A percentile compares a stretch with the other conserved stretches of the same genome.
Evolutionary conservation across 805 yeast genomes (phyloP).

Genomic region (Barnettozyma wickerhamii): DNA sequence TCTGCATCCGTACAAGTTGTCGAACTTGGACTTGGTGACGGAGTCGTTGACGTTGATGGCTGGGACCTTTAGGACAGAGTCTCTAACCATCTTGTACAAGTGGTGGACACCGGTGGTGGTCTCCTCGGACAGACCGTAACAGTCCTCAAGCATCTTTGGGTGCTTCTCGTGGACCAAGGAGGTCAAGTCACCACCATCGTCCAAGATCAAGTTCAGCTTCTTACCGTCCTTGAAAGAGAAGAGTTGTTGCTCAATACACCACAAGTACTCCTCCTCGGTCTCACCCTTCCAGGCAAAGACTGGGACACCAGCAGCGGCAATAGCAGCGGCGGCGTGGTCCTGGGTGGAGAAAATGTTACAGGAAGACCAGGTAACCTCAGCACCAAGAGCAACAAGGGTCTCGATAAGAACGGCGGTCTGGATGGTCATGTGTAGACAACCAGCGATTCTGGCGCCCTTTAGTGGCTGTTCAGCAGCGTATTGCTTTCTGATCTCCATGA

Average conservation of each 20-base stretch:
- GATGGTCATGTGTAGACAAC: conserved; percentile 99
- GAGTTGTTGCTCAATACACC: conserved; percentile 99
- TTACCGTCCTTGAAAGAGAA: conserved; percentile 94
- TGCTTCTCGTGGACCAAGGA: conserved; percentile 93
- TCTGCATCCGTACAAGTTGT: conserved; percentile 99
- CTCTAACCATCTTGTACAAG: conserved; percentile 92
- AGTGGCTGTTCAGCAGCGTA: conserved; percentile 92
- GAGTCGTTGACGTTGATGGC: conserved; percentile 99
- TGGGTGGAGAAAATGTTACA: conserved; percentile 99
- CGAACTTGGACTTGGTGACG: conserved; percentile 98
- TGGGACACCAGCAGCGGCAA: conserved; percentile 99
- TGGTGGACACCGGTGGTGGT: conserved; percentile 99
- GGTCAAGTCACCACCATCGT: conserved; percentile 99
- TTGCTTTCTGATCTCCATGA: conserved; percentile 93
- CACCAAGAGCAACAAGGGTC: conserved; percentile 96
- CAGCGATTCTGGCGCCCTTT: conserved; percentile 98
- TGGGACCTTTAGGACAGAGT: conserved; percentile 89
- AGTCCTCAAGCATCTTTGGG: conserved; percentile 94
- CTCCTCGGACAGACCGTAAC: conserved; percentile 97
- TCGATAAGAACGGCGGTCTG: conserved; percentile 99
- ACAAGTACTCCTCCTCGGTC: conserved; percentile 98
- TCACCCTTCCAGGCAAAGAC: conserved; percentile 99
- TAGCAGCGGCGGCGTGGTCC: conserved; percentile 99
- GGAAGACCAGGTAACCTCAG: conserved; percentile 99
- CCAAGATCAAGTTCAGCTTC: conserved; percentile 94